Conservation (phyloP, 1,139 yeast genomes). For the Nakaseomyces bracarensis region DNA sequence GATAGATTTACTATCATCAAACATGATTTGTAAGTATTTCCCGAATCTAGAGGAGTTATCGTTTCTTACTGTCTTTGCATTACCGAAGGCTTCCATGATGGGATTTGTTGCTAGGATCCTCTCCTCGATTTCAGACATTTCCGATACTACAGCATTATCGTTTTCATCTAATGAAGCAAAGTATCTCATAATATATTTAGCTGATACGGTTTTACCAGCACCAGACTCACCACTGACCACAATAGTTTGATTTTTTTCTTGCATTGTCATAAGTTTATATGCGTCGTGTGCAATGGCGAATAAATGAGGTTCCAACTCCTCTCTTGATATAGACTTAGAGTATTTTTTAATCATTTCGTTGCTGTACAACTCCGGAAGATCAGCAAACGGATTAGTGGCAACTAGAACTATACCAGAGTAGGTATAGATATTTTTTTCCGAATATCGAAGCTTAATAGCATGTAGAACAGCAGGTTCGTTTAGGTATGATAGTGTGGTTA, state of each 20-base stretch:
- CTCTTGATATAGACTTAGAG: conserved; percentile 82
- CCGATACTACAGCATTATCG: conserved; percentile 39
- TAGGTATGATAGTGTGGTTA: conserved; percentile 83
- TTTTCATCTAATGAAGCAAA: conserved; percentile 52
- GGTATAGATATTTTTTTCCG: conserved; percentile 88
- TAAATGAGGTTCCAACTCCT: conserved; percentile 94
- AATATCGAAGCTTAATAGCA: conserved; percentile 84
- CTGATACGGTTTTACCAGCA: conserved; percentile 97
- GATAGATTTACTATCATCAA: conserved; percentile 51
- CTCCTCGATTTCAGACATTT: conserved; percentile 88
- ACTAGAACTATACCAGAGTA: conserved; percentile 96
- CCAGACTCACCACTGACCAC: conserved; percentile 99
- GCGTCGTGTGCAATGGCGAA: conserved; percentile 99
- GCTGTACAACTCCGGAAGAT: conserved; percentile 41
- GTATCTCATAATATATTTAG: conserved; percentile 96
- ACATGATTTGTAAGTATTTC: conserved; percentile 85
- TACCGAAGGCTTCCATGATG: conserved; percentile 98
- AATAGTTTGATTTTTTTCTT: conserved; percentile 83
- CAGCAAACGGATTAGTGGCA: conserved; percentile 96
- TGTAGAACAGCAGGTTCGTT: conserved; percentile 96
- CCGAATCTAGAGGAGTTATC: conserved; percentile 98
- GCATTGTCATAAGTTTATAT: conserved; percentile 86
- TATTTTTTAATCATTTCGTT: conserved; percentile 95
- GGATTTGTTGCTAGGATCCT: conserved; percentile 97
- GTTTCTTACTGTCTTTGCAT: conserved; percentile 94